Conservation (phyloP, 2,329 filamentous ascomycete genomes). For the Beauveria sp. region DNA sequence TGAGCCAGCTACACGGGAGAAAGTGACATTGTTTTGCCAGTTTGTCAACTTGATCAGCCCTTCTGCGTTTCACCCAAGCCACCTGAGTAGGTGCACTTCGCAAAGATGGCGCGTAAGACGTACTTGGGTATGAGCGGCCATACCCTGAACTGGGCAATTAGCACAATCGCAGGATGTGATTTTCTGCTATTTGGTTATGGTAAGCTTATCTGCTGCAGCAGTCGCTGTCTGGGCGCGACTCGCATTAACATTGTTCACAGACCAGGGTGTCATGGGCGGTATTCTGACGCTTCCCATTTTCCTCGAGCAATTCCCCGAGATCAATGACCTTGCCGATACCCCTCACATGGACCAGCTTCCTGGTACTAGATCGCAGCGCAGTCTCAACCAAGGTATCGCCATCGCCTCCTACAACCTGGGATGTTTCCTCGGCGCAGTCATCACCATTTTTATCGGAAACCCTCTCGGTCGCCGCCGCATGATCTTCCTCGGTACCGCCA, state of each 20-base stretch:
- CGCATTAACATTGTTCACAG: conserved; percentile 35
- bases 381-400: conserved; percentile 46
- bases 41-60: neutral
- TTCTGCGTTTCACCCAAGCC: neutral
- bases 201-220: conserved; percentile 21
- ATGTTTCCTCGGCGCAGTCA: conserved; percentile 56
- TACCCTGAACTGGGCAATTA: conserved; percentile 60
- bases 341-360: conserved; percentile 12
- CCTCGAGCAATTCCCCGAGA: conserved; percentile 48
- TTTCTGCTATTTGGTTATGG: conserved; percentile 57
- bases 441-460: conserved; percentile 59
- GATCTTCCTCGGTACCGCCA: conserved; percentile 50
- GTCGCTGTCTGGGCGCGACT: neutral
- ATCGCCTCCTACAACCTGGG: conserved; percentile 53
- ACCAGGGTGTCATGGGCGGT: conserved; percentile 69
- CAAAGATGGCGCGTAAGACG: conserved; percentile 25
- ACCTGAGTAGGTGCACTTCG: neutral
- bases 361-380: conserved; percentile 31
- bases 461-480: conserved; percentile 51
- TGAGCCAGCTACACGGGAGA: neutral
- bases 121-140: conserved; percentile 61
- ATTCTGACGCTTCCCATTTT: conserved; percentile 61
- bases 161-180: conserved; percentile 64
- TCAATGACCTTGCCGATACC: conserved; percentile 29
- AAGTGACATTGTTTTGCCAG: neutral